Evolutionary conservation across 2,329 filamentous ascomycete species (phyloP), one percentile per base, ranked within the genome.

Genomic region (Penicillium sp.): DNA sequence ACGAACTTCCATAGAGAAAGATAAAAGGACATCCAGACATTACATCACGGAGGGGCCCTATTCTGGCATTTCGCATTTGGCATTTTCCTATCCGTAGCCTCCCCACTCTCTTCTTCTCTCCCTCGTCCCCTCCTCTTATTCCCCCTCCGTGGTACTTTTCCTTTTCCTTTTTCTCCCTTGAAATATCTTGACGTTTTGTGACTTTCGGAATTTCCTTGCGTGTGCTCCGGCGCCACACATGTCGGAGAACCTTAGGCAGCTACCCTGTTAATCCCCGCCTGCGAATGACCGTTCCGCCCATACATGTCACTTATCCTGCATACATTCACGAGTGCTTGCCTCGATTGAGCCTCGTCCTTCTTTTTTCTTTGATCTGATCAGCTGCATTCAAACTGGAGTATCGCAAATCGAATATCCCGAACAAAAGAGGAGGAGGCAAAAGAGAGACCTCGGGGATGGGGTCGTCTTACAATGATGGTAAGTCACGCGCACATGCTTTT

Each of bases 381-480:
- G 25, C 13, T 25, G 28, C 30, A 14, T 14, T 34, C 6, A 12
- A 33, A 13, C 14, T 18, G 14, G 2, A 31, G 30, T 2, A 35
- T 27, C 33, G 29, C n/a, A 31, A 29, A 34, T 27, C 6, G 13
- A 30, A 27, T 14, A 19, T 16, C 35, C 10, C 13, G n/a, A 10
- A 41, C 16, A 33, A 29, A 42, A 16, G 25, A 25, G 27, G 13
- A 50, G 30, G 38, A 22, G 39, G 28, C 44, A 11, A 16, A 16
- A 35, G 33, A 38, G 42, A 45, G 42, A 45, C 25, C 33, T 28
- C 18, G 45, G 59, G 56, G 60, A 71, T 69, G 64, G 67, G 68
- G 58, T 63, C 62, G 54, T 57, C 63, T 54, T 64, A 64, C 52
- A 63, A 65, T 50, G 66, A 71, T 70, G 69, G 69, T 72, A 54